Evolutionary conservation across 169 alveolate species (phyloP), one percentile per base, ranked within the genome.

Genomic region (Plasmodium berghei): DNA sequence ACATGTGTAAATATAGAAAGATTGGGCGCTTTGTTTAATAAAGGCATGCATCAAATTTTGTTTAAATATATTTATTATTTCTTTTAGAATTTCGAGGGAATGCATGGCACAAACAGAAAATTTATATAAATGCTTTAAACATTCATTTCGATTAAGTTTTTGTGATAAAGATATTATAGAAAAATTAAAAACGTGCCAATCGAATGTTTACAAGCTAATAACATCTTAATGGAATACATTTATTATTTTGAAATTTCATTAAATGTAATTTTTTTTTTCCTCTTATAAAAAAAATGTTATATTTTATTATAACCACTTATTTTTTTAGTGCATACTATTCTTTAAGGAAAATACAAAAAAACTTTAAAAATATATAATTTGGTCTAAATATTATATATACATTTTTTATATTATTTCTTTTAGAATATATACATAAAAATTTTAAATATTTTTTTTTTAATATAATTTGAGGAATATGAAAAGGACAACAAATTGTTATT

Each of bases 61-160:
- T 18, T 3, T 12, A 6, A 4, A 8, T 40, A 5, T 46, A 9
- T 20, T 70, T 24, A 12, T 64, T 24, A n/a, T 56, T 40, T 71
- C 16, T 9, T 71, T 58, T 56, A 75, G 88, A 66, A 75, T 75
- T 54, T 75, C 88, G 9, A 66, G 88, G 42, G 88, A 75, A 46
- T 75, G 88, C 42, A 12, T 75, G 22, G 49, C 88, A 0, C 61
- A 75, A 63, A 75, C 88, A 16, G 88, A 75, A 49, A 74, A 75
- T 55, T 22, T 75, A 49, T 64, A 75, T 54, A 75, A 75, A 49
- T 75, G 88, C 54, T 75, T 75, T 48, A 75, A 75, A 42, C 88
- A 75, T 28, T 75, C 88, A 8, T 75, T 75, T 75, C 88, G 88
- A 14, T 45, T 75, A 66, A 75, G 88, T 55, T 75, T 75, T 66